Conservation (phyloP, 768 basidiomycete species). For the Amanita jacksonii region DNA sequence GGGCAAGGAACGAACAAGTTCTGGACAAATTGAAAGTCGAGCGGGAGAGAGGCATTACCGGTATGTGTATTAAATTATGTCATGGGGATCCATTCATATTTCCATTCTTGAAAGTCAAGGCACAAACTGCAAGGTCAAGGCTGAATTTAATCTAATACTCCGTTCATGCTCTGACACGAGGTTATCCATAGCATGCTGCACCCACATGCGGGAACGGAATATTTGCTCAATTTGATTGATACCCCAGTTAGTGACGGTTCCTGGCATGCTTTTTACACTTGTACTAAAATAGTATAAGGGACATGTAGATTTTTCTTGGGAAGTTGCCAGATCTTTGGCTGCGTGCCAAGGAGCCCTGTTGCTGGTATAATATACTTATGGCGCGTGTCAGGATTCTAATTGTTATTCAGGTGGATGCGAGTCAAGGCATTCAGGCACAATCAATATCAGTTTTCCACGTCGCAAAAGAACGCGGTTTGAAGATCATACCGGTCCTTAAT, state of each 20-base stretch:
- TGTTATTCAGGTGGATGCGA: slow-evolving; percentile 76
- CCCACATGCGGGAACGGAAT: slow-evolving; percentile 37
- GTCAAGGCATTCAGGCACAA: slow-evolving; percentile 96
- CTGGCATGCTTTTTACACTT: background rate
- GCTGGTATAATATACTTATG: slow-evolving; percentile 25
- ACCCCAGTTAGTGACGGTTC: slow-evolving; percentile 73
- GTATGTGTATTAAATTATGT: slow-evolving; percentile 30
- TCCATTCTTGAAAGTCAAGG: slow-evolving; percentile 57
- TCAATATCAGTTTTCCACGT: slow-evolving; percentile 91
- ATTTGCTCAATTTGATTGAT: slow-evolving; percentile 91
- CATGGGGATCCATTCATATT: slow-evolving; percentile 2
- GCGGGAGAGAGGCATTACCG: slow-evolving; percentile 92
- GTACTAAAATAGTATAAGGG: slow-evolving; percentile 36
- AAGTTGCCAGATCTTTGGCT: slow-evolving; percentile 85
- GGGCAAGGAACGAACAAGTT: slow-evolving; percentile 73
- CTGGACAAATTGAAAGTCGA: slow-evolving; percentile 95
- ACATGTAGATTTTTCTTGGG: slow-evolving; percentile 98
- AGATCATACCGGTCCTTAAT: slow-evolving; percentile 86
- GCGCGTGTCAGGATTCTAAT: background rate
- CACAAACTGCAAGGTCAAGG: slow-evolving; percentile 79
- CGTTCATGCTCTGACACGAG: slow-evolving; percentile 7
- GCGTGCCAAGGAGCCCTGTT: slow-evolving; percentile 87
- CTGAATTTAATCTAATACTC: no score
- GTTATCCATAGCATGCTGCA: slow-evolving; percentile 63
- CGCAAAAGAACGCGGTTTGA: slow-evolving; percentile 71